phyloP scores from a whole-genome alignment of 116 monocot species.

The Cymodocea nodosa region DNA sequence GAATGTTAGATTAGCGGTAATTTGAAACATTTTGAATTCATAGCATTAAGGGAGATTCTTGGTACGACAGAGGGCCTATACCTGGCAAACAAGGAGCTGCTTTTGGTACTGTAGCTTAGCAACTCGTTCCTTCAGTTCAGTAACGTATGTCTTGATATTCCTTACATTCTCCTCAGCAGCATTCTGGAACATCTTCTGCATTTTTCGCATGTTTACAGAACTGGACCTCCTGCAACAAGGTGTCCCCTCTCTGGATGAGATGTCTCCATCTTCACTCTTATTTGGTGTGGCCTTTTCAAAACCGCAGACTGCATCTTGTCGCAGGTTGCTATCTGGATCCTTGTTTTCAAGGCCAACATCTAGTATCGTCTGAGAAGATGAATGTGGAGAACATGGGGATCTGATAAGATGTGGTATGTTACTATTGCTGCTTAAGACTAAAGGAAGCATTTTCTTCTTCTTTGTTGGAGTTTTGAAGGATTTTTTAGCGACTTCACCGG shows the following conservation, averaged over 20 bases:
- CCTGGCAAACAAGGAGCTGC: conserved; percentile 95
- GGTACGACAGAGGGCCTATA: conserved; percentile 2
- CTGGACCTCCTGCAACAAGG: conserved; percentile 54
- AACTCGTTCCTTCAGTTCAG: conserved; percentile 90
- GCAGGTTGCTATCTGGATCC: conserved; percentile 31
- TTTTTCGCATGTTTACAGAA: conserved; percentile 90
- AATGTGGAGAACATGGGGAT: conserved; percentile 80
- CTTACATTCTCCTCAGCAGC: conserved; percentile 90
- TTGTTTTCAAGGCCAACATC: conserved; percentile 53
- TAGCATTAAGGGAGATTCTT: neutral
- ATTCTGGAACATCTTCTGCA: conserved; percentile 97
- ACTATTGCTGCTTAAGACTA: conserved; percentile 47
- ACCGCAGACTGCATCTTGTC: conserved; percentile 18
- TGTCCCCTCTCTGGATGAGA: conserved; percentile 68
- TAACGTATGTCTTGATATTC: conserved; percentile 83
- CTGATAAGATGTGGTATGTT: conserved; percentile 55
- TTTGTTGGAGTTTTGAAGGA: conserved; percentile 27
- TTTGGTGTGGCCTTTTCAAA: conserved; percentile 50
- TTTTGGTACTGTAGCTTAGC: conserved; percentile 98
- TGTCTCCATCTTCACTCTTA: conserved; percentile 68
- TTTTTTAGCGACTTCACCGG: conserved; percentile 19
- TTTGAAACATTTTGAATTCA: neutral
- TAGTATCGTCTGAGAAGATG: conserved; percentile 35
- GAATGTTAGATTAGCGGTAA: neutral
- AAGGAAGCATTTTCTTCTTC: conserved; percentile 66